Base-by-base conservation (phyloP, 129 eudicot species). In the Centella asiatica region DNA sequence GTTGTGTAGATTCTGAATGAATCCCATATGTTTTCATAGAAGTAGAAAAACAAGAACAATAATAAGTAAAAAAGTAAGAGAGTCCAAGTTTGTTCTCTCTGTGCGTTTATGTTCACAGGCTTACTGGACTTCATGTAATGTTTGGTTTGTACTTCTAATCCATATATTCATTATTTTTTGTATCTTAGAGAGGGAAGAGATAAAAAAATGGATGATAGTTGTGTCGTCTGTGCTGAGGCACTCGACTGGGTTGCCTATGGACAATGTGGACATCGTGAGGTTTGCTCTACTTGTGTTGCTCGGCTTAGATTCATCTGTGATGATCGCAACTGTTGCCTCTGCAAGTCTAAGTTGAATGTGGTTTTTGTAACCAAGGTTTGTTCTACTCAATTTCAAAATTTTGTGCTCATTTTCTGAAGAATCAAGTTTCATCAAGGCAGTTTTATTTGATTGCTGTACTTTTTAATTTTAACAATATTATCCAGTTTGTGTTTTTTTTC, bases 261-360 rank as follows among this genome's bases (percentile, higher is more conserved):
- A 32, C 57, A 31, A 34, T 73, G 78, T 68, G 78, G 78, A 44
- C 78, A 73, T 47, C 78, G 68, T 42, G 78, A 73, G 57, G 78
- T 73, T 40, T 73, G 78, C 68, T 68, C 72, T 60, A 67, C 78
- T 44, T 73, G 78, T 52, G 55, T 73, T 46, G 56, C 72, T 17
- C 61, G 78, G 44, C 72, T 73, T 25, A 71, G 78, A 44, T 73
- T 66, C 56, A 62, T 73, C 36, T 73, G 78, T 46, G 62, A 60
- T 31, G 65, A 73, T 60, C 69, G 52, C 57, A 60, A 60, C 62
- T 73, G 78, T 22, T 73, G 73, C 73, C 26, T 73, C 39, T 73
- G 78, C 78, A 66, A 73, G 57, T 66, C 78, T 29, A 59, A 37
- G 23, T 68, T 70, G n/a, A 23, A 28, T 46, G 1, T 34, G 11